Conservation (phyloP, 2,329 filamentous ascomycete species). For the Dactylellina parvicollis region DNA sequence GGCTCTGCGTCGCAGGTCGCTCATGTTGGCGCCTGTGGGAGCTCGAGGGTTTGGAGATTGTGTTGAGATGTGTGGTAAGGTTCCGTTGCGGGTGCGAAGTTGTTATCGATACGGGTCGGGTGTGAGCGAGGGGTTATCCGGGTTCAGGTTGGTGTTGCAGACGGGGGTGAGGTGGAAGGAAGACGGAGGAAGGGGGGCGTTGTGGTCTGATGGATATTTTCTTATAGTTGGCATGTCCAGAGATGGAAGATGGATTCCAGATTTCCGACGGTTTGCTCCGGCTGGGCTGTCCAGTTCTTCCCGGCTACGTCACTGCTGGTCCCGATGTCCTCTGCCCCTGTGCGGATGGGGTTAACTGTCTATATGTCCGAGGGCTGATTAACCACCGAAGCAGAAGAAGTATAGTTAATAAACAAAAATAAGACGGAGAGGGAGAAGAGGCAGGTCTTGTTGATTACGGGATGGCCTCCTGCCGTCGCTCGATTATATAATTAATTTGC, state of each 20-base stretch:
- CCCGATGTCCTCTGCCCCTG: conserved; percentile 29
- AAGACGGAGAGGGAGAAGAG: too few species aligned
- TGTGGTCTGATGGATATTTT: not conserved
- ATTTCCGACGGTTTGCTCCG: not conserved
- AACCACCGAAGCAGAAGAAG: too few species aligned
- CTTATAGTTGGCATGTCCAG: conserved; percentile 22
- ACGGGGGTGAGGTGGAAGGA: conserved; percentile 1
- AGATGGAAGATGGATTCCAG: too few species aligned
- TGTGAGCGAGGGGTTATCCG: not conserved
- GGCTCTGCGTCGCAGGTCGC: conserved; percentile 73
- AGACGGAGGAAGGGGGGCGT: conserved; percentile 4
- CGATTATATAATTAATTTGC: too few species aligned
- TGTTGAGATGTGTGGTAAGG: conserved; percentile 6
- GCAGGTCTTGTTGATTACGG: too few species aligned
- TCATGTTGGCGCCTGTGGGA: conserved; percentile 63
- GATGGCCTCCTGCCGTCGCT: too few species aligned
- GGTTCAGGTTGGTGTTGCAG: not conserved
- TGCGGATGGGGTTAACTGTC: conserved; percentile 29
- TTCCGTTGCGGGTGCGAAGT: not conserved
- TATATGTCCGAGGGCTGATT: conserved; percentile 30
- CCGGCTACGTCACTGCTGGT: conserved; percentile 28
- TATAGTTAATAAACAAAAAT: too few species aligned
- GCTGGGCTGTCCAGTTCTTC: not conserved
- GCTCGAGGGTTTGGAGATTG: not conserved
- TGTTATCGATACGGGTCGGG: not conserved